Conservation (phyloP, 306 rosid genomes). For the Vigna trinervia region DNA sequence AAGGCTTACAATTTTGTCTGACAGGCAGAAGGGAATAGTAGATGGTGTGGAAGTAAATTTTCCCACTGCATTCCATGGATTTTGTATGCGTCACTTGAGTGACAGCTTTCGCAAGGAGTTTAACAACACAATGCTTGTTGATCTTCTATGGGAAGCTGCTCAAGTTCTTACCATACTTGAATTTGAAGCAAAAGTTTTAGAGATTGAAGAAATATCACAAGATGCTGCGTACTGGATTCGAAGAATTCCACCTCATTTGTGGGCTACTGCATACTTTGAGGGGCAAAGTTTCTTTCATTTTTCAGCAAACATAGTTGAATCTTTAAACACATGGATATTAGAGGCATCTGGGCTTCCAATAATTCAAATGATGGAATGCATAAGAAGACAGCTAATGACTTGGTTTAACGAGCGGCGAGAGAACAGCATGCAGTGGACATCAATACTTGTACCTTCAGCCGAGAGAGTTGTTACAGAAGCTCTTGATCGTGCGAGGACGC, state of each 20-base stretch:
- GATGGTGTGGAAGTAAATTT: slow-evolving; percentile 84
- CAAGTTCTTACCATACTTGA: slow-evolving; percentile 78
- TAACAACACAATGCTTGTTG: slow-evolving; percentile 71
- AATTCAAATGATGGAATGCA: slow-evolving; percentile 91
- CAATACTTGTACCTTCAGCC: slow-evolving; percentile 82
- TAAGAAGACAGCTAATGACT: slow-evolving; percentile 88
- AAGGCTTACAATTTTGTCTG: slow-evolving; percentile 85
- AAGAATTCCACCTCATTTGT: slow-evolving; percentile 73
- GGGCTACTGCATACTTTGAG: slow-evolving; percentile 92
- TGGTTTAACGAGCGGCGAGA: slow-evolving; percentile 92
- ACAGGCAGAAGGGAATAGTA: slow-evolving; percentile 80
- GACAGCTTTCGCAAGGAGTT: slow-evolving; percentile 91
- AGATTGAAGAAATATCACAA: slow-evolving; percentile 81
- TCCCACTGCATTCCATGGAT: slow-evolving; percentile 91
- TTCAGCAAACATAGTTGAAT: slow-evolving; percentile 77
- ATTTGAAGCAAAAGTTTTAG: slow-evolving; percentile 73
- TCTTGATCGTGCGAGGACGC: slow-evolving; percentile 80
- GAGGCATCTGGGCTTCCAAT: slow-evolving; percentile 91
- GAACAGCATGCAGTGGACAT: slow-evolving; percentile 91
- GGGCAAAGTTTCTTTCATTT: slow-evolving; percentile 83
- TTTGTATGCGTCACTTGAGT: slow-evolving; percentile 86
- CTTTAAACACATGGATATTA: slow-evolving; percentile 75
- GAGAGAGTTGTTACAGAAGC: slow-evolving; percentile 84
- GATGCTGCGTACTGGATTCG: slow-evolving; percentile 89
- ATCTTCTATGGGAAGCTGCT: slow-evolving; percentile 88